Conservation (phyloP, 176 grass and related monocot species). For the Zea luxurians region DNA sequence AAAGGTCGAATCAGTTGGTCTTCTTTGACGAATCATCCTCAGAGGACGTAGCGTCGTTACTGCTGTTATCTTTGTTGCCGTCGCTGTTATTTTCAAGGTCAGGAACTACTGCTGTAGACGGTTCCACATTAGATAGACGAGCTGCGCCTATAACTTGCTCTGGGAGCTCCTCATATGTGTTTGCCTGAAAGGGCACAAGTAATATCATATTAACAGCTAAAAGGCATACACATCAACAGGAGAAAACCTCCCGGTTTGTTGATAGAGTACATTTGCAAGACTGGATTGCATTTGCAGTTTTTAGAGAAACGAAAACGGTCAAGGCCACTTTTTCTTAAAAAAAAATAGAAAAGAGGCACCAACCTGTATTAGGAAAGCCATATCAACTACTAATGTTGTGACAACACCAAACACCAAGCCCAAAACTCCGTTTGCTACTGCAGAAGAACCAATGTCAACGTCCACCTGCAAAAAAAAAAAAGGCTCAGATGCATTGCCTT, state of each 20-base stretch:
- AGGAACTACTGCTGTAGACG: slow-evolving; percentile 55
- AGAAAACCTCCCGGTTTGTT: background rate
- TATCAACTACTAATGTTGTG: slow-evolving; percentile 81
- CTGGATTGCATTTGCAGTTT: background rate
- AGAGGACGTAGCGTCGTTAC: slow-evolving; percentile 16
- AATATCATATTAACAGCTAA: background rate
- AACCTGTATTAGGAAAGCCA: slow-evolving; percentile 96
- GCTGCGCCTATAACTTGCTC: slow-evolving; percentile 84
- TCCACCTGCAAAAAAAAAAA: slow-evolving; percentile 59
- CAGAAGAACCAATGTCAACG: slow-evolving; percentile 90
- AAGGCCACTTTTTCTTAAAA: background rate
- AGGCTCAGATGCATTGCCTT: background rate
- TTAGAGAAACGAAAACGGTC: background rate
- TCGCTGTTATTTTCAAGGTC: slow-evolving; percentile 50
- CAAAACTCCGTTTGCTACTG: slow-evolving; percentile 91
- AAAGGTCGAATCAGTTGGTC: slow-evolving; percentile 37
- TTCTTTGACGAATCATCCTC: slow-evolving; percentile 58
- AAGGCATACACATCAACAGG: background rate
- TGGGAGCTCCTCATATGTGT: slow-evolving; percentile 78
- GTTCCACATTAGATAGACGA: slow-evolving; percentile 75
- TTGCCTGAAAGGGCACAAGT: slow-evolving; percentile 53
- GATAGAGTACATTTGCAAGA: background rate
- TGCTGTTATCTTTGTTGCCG: slow-evolving; percentile 24
- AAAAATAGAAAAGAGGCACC: background rate
- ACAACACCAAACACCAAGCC: slow-evolving; percentile 85